phyloP scores from a whole-genome alignment of 768 basidiomycete genomes.

The Kondoa malvinella region DNA sequence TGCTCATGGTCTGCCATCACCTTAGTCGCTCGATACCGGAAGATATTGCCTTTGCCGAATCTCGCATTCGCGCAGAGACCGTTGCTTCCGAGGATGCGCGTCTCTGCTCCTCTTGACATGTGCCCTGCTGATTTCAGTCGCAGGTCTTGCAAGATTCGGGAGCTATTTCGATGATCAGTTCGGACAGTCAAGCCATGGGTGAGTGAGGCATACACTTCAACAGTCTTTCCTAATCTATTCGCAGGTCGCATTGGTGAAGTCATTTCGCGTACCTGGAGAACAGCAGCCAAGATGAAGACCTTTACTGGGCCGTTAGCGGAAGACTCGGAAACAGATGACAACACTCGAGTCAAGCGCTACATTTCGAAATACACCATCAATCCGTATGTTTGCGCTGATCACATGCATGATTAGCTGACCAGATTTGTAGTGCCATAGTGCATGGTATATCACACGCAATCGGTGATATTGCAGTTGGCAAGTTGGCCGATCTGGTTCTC shows the following conservation, averaged over 20 bases:
- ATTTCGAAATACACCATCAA: slow-evolving; percentile 94
- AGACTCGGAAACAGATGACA: slow-evolving; percentile 56
- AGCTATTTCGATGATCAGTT: slow-evolving; percentile 91
- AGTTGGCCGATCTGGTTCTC: slow-evolving; percentile 79
- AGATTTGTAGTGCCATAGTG: slow-evolving; percentile 50
- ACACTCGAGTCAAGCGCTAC: slow-evolving; percentile 83
- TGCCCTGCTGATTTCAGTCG: background rate
- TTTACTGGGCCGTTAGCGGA: slow-evolving; percentile 56
- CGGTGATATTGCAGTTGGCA: slow-evolving; percentile 64
- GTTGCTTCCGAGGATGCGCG: slow-evolving; percentile 94
- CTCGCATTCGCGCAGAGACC: slow-evolving; percentile 88
- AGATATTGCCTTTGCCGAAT: slow-evolving; percentile 89
- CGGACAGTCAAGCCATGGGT: slow-evolving; percentile 92
- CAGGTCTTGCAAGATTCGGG: slow-evolving; percentile 35
- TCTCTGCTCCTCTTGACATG: slow-evolving; percentile 43
- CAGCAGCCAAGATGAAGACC: slow-evolving; percentile 83
- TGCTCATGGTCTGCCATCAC: slow-evolving; percentile 59
- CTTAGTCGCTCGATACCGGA: slow-evolving; percentile 46
- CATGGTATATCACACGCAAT: slow-evolving; percentile 80
- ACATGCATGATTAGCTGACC: background rate
- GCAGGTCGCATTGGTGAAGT: slow-evolving; percentile 77
- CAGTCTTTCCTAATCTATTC: background rate
- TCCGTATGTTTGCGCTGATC: slow-evolving; percentile 35
- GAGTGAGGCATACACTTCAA: background rate
- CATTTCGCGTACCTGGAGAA: slow-evolving; percentile 79